A percentile compares a stretch with the other conserved stretches of the same genome.
Evolutionary conservation across 192 early-diverging fungal genomes (phyloP).

Genomic region (Backusella tarrabulga): DNA sequence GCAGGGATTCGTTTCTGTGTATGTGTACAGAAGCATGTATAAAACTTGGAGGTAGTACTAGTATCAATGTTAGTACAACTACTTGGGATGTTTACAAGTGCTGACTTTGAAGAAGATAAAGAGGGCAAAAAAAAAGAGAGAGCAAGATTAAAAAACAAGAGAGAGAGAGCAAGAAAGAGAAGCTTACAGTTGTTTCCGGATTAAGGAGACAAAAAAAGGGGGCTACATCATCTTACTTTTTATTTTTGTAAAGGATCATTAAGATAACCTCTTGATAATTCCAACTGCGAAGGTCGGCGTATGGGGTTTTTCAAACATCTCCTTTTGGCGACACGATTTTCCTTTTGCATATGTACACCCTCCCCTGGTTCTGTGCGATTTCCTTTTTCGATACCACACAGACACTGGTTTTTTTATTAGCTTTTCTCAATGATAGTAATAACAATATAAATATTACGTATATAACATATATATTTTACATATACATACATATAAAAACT

Average conservation of each 20-base stretch:
- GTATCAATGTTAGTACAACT: neutral
- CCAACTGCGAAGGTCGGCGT: neutral
- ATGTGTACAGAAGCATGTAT: neutral
- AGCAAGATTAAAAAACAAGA: neutral
- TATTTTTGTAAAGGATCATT: neutral
- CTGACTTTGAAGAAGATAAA: neutral
- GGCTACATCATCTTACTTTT: neutral
- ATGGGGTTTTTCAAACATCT: neutral
- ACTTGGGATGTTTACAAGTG: neutral
- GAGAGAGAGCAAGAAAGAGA: neutral
- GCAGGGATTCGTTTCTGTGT: neutral
- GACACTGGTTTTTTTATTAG: neutral
- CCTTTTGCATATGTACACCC: neutral
- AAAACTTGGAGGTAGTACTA: neutral
- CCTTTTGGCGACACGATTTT: slow-evolving; percentile 4
- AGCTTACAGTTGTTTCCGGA: neutral
- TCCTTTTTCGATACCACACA: slow-evolving; percentile 2
- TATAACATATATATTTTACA: neutral
- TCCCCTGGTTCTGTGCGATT: neutral
- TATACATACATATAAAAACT: neutral
- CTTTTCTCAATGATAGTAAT: neutral
- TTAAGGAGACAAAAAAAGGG: neutral
- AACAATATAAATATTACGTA: neutral
- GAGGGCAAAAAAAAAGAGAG: neutral
- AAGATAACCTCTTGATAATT: neutral